Conservation (phyloP, 805 yeast species). For the Pichia pseudocactophila region DNA sequence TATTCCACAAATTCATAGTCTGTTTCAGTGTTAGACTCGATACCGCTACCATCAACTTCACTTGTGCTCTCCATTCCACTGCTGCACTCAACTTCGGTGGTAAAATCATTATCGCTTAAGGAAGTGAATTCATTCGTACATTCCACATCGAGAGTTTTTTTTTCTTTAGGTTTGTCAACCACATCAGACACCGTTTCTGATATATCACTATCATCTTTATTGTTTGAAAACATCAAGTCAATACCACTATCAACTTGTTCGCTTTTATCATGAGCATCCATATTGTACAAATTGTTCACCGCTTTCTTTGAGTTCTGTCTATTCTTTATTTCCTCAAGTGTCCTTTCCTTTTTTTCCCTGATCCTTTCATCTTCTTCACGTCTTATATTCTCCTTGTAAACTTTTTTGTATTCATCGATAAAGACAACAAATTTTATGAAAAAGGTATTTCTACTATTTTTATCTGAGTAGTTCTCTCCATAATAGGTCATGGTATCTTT, state of each 20-base stretch:
- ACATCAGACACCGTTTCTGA: no score
- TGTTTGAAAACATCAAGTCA: background rate
- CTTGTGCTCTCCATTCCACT: background rate
- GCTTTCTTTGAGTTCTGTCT: constrained; percentile 2
- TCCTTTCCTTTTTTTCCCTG: constrained; percentile 53
- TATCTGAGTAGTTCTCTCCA: constrained; percentile 57
- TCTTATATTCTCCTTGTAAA: constrained; percentile 54
- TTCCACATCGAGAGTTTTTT: no score
- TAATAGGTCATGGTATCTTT: constrained; percentile 56
- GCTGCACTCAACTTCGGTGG: constrained; percentile 4
- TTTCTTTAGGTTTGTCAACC: no score
- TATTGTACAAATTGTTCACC: constrained; percentile 7
- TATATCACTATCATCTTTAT: no score
- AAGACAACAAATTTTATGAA: constrained; percentile 55
- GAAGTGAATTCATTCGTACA: background rate
- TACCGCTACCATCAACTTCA: background rate
- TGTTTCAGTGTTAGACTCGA: background rate
- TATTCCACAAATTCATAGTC: background rate
- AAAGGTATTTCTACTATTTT: constrained; percentile 48
- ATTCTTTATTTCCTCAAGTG: constrained; percentile 32
- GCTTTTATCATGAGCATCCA: constrained; percentile 18
- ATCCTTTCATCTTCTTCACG: constrained; percentile 61
- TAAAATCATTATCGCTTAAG: background rate
- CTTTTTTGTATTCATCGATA: constrained; percentile 51
- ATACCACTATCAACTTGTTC: background rate